A percentile compares a stretch with the other conserved stretches of the same genome.
Conservation (phyloP, 1,139 yeast genomes). For the Diutina ranongensis region DNA sequence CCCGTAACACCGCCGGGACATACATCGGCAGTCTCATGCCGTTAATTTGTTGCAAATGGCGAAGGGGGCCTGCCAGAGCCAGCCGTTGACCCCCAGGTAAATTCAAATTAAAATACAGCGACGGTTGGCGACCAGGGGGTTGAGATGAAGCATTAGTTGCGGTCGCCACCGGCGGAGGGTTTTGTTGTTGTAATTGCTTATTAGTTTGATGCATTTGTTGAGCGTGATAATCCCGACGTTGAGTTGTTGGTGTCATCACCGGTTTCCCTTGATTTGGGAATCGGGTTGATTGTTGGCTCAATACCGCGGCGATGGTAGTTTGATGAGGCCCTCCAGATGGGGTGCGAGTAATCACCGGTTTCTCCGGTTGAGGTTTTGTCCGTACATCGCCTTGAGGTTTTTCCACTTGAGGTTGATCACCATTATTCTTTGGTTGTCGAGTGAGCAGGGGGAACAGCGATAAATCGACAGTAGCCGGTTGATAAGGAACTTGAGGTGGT, state of each 20-base stretch:
- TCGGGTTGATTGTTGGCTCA: not conserved
- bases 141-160: not conserved
- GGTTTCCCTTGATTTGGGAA: not conserved
- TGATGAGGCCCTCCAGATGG: not conserved
- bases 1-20: conserved; percentile 70
- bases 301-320: not conserved
- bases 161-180: not conserved
- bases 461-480: conserved; percentile 45
- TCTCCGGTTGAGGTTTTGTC: not conserved
- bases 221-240: conserved; percentile 1
- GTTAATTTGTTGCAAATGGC: conserved; percentile 42
- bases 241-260: not conserved
- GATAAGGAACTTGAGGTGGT: conserved; percentile 28
- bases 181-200: not conserved
- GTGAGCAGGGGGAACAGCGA: conserved; percentile 37
- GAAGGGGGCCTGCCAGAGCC: not conserved
- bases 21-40: conserved; percentile 78
- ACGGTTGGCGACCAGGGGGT: not conserved
- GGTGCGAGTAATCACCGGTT: not conserved
- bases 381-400: no score
- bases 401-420: not conserved
- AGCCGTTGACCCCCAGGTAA: not conserved
- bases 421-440: conserved; percentile 16
- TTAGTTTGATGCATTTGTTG: not conserved
- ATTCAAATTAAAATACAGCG: not conserved